A percentile compares a stretch with the other conserved stretches of the same genome.
Conservation (phyloP, 371 early-diverging fungal species). For the Zopfochytrium polystomum region DNA sequence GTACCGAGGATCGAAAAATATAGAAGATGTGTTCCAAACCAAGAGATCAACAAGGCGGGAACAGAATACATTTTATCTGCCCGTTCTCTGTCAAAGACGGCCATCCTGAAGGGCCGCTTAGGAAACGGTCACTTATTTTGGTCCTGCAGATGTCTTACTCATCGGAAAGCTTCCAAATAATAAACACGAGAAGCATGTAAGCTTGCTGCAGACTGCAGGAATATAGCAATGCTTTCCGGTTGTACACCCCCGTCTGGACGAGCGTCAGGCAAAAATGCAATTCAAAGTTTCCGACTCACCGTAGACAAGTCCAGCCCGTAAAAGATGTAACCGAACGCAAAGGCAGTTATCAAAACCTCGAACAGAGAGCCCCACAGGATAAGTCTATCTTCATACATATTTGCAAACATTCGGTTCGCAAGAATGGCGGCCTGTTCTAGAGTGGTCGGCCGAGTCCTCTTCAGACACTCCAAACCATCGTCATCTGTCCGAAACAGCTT, state of each 20-base stretch:
- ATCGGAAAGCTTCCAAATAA: conserved; percentile 35
- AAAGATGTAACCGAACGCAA: conserved; percentile 30
- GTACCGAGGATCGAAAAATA: conserved; percentile 24
- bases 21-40: conserved; percentile 31
- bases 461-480: not conserved
- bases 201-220: conserved; percentile 25
- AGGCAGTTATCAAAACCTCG: conserved; percentile 31
- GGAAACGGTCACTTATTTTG: no score
- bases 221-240: conserved; percentile 32
- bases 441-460: conserved; percentile 20
- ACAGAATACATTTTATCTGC: conserved; percentile 44
- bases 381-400: conserved; percentile 37
- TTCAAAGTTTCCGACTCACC: no score
- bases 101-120: conserved; percentile 20
- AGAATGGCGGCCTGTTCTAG: conserved; percentile 33
- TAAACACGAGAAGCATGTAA: conserved; percentile 39
- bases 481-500: no score
- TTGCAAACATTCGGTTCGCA: conserved; percentile 23
- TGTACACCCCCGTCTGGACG: conserved; percentile 31
- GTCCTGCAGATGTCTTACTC: conserved; percentile 34
- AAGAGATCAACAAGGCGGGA: conserved; percentile 34
- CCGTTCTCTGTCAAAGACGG: conserved; percentile 45
- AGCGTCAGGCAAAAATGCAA: no score
- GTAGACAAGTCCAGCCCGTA: conserved; percentile 28
- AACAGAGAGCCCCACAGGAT: conserved; percentile 37